Conservation (phyloP, 192 early-diverging fungal genomes). For the Piromyces sp. region DNA sequence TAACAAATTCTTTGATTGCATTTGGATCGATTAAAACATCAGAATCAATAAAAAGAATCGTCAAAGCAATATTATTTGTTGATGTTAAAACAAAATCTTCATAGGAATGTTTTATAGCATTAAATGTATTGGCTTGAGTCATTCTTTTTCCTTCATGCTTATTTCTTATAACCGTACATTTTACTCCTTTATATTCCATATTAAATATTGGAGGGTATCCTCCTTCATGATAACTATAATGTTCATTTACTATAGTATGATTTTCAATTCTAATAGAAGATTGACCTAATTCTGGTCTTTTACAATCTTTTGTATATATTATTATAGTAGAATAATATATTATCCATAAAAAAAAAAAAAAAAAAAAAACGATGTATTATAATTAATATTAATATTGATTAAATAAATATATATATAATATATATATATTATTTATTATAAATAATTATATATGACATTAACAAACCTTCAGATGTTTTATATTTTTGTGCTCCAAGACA, state of each 20-base stretch:
- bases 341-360: no score
- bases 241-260: neutral
- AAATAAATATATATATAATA: no score
- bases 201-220: neutral
- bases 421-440: no score
- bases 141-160: constrained; percentile 26
- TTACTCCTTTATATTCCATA: neutral
- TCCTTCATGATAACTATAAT: neutral
- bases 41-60: constrained; percentile 24
- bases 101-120: constrained; percentile 1
- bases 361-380: no score
- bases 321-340: no score
- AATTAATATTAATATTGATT: no score
- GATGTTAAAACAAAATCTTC: constrained; percentile 1
- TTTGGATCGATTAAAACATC: constrained; percentile 16
- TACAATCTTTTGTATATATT: no score
- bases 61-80: neutral
- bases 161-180: neutral
- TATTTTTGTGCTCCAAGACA: neutral
- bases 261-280: neutral
- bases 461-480: neutral
- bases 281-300: neutral
- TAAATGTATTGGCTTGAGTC: constrained; percentile 25
- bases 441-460: no score
- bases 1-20: constrained; percentile 14